Base-by-base conservation (phyloP, 1,284 basidiomycete species). In the Cutaneotrichosporon dermatis region DNA sequence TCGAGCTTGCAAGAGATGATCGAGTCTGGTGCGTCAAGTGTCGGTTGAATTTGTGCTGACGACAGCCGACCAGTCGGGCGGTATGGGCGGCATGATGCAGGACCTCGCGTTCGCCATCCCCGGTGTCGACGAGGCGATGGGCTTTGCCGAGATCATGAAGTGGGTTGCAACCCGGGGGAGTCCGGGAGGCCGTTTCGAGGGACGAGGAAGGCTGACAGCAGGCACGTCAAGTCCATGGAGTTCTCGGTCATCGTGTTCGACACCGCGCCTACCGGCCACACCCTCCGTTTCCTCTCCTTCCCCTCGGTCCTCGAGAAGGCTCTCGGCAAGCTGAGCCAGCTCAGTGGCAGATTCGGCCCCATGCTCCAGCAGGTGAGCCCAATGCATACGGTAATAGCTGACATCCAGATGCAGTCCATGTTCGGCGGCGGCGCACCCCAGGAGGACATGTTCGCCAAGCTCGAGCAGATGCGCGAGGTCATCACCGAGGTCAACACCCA, bases 71-170 rank as follows among this genome's bases (percentile, higher is more conserved):
- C 85, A 86, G 60, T 90, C 90, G 34, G 78, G 79, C 50, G 91
- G 92, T 82, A 97, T 99, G 94, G 92, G 92, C 40, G 88, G 89
- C 65, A 98, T 99, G 91, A 97, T 99, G 92, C 95, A 99, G 77
- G 95, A 99, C 79, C 83, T 99, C 43, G 96, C 95, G 0, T 99
- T 99, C 72, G 94, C 96, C 1, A 99, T 99, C 62, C 95, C 95
- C 0, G 95, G 95, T 80, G 95, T 99, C 1, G 95, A 99, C 74
- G 95, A 99, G 79, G 95, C 95, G 3, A 99, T 99, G 95, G 95
- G 93, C 61, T 99, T 99, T 70, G 96, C 95, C 0, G 95, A 99
- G 79, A 96, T 99, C 79, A 99, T 99, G 96, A 99, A 99, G 46
- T 49, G 34, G 10, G 46, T 33, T 36, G 11, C 33, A 92, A 93